These are phyloP conservation scores for Ceratobasidium sp. DNA, from an alignment of 1,284 basidiomycete genomes.

Conservation along the genomic window DNA sequence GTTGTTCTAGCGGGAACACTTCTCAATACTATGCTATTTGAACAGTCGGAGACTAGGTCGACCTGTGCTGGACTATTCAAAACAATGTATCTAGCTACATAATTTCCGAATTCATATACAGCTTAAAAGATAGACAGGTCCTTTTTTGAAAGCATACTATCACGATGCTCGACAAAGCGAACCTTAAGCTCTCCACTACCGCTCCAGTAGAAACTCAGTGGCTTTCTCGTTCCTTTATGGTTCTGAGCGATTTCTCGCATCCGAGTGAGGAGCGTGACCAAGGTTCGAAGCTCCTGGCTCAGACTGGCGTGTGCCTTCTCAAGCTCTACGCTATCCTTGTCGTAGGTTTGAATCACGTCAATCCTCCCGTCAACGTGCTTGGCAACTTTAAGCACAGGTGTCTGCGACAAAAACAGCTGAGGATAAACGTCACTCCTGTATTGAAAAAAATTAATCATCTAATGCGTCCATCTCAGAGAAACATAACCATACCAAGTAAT, in stretches of 20 bases:
- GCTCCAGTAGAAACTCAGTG: conserved; percentile 16
- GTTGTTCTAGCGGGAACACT: no score
- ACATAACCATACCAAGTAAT: conserved; percentile 13
- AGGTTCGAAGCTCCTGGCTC: conserved; percentile 1
- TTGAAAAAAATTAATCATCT: neutral
- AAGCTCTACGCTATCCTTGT: neutral
- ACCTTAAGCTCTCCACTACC: conserved; percentile 20
- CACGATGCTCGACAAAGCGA: neutral
- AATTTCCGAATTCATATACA: conserved; percentile 56
- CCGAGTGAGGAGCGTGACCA: neutral
- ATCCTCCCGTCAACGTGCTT: conserved; percentile 24
- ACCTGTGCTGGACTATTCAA: no score
- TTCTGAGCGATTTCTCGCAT: conserved; percentile 5
- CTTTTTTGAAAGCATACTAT: neutral
- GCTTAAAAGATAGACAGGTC: neutral
- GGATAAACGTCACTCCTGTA: conserved; percentile 30
- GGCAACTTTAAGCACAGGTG: conserved; percentile 12
- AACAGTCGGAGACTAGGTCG: no score
- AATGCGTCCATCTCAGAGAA: no score
- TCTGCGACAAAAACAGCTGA: conserved; percentile 28
- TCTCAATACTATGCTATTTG: no score
- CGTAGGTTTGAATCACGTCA: conserved; percentile 3
- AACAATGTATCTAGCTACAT: no score
- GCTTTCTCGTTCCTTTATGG: neutral
- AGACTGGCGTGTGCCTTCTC: neutral